Base-by-base conservation (phyloP, 2,329 filamentous ascomycete genomes). In the Diplodia corticola region DNA sequence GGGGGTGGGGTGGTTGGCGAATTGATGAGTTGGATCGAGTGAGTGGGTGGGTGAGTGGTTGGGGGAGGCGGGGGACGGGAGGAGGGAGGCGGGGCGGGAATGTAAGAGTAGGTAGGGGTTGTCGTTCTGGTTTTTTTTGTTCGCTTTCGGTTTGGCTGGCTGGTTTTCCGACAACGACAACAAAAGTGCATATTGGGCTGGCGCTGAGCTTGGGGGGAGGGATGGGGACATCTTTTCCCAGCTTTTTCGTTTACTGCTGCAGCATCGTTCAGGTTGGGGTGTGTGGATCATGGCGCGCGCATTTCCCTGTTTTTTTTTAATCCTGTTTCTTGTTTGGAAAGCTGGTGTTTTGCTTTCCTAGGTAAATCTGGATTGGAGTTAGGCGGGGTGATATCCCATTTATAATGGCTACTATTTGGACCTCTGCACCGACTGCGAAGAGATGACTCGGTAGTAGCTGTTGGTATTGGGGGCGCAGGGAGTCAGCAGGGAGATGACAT, bases 1-100 rank as follows among this genome's bases (percentile, higher is more conserved):
- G 40, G 44, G 26, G n/a, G 53, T 40, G 15, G 57, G 40, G n/a
- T 61, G 57, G 57, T 49, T 61, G 57, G 24, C 57, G 26, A 61
- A 61, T 24, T 60, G 20, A 40, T n/a, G 35, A 13, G 33, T 10
- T 37, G 33, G 33, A 3, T 35, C 33, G 33, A 12, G 15, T 13
- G 33, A 37, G 33, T 10, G 33, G 33, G 30, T 13, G 3, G 30
- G 26, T 4, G 6, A 24, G 5, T 13, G 49, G 10, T 15, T 37
- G 15, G 24, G 12, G 3, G 20, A 26, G 15, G 12, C 5, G 28
- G 5, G 49, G 24, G 26, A 5, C 3, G 4, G 30, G n/a, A 10
- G 46, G 9, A 20, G 22, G 28, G 6, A 30, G 10, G 28, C 5
- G 26, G 12, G 12, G 48, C 4, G 48, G 37, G 37, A 17, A 1